Base-by-base conservation (phyloP, 768 basidiomycete species). In the Macrocybe gigantea region DNA sequence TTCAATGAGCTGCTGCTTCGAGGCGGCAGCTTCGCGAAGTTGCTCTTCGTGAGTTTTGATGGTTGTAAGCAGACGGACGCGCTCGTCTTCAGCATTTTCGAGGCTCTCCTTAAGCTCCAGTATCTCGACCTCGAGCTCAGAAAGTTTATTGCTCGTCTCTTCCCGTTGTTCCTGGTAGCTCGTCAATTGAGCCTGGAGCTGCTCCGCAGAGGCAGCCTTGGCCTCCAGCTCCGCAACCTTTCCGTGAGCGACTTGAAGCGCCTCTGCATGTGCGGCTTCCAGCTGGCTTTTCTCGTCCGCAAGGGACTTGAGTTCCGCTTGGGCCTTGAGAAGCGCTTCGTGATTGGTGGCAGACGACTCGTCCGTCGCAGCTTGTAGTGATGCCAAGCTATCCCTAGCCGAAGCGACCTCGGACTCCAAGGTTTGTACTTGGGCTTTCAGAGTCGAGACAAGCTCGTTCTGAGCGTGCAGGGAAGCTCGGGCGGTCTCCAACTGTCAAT, bases 101-200 rank as follows among this genome's bases (percentile, higher is more conserved):
- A 79, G 78, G 37, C 70, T 70, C 60, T 93, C 89, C 62, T 75
- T 87, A 50, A 84, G 58, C 65, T 92, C 89, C 49, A 91, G 63
- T 37, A 90, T 74, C 60, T 92, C 88, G 43, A 93, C 68, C 67
- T 93, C 90, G 22, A 90, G 70, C 56, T 93, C 89, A 0, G 86
- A 88, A 4, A 91, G 68, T 63, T 82, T 88, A 58, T 67, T 71
- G 7, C 82, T 77, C 37, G 68, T 80, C 49, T 89, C 88, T 56
- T 85, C 86, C 57, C 80, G 83, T 64, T 88, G 84, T 9, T 60
- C 61, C 60, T 78, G 80, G 51, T 89, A 68, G 32, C 65, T 66
- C 4, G 60, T 63, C 9, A 88, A 51, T 56, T 84, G 78, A 2
- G 69, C 54, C 44, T 72, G 66, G 14, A 88, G 70, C 6, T 61